Base-by-base conservation (phyloP, 1,139 yeast species). In the Geotrichum aggregatum region DNA sequence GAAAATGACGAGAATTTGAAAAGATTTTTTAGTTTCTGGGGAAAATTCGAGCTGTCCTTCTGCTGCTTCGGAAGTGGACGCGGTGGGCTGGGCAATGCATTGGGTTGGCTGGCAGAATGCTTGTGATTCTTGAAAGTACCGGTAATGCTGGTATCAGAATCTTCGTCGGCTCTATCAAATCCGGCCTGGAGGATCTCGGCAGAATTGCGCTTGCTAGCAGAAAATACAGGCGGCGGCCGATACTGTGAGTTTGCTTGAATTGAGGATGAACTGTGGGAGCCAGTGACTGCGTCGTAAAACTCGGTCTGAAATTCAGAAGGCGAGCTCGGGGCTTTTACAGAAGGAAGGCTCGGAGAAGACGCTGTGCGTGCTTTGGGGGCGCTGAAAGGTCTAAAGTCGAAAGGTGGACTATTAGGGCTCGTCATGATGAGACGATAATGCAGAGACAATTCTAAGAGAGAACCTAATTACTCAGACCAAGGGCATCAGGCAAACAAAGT, bases 11-110 rank as follows among this genome's bases (percentile, higher is more conserved):
- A 56, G n/a, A 38, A 51, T 31, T 60, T 59, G 56, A 66, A 65
- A 47, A 66, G 57, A 50, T 58, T 64, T 48, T 63, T 61, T 47
- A 66, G 58, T 48, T 64, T 60, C 52, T 60, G 66, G 33, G 62
- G 66, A 50, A 64, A 62, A 43, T 58, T 58, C 22, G 61, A 52
- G 26, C 50, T 18, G 3, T 30, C 30, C 18, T 36, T 33, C 13
- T 14, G 18, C 5, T 14, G 18, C 28, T 43, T 31, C 11, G 38
- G 30, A 43, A 31, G 28, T 18, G 38, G 24, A 2, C 31, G 47
- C 5, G 28, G 30, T 1, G 47, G 26, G 16, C 28, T 31, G 3
- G 36, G 38, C 18, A 39, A n/a, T 2, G 8, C 19, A 18, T 36
- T 36, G 8, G n/a, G 11, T 36, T 18, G 41, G 24, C 41, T 21